Conservation (phyloP, 1,284 basidiomycete species). For the Trametes hirsuta region DNA sequence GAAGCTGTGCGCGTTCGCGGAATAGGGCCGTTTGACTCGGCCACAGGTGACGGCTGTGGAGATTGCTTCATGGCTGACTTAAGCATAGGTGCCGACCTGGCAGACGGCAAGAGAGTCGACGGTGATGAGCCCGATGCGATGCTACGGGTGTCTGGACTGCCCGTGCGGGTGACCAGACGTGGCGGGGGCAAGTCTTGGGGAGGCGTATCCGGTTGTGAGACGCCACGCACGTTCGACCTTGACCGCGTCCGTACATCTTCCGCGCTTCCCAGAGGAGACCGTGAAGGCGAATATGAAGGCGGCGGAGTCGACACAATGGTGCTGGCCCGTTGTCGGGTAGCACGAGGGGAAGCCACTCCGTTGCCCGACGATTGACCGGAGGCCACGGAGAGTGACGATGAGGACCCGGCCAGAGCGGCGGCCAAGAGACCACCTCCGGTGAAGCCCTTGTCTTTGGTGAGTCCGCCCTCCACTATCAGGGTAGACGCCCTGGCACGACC, state of each 20-base stretch:
- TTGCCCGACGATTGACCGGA: conserved; percentile 5
- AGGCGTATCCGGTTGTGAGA: conserved; percentile 5
- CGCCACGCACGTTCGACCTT: conserved; percentile 6
- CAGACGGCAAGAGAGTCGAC: background rate
- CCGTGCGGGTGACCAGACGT: conserved; percentile 12
- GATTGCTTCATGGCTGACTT: conserved; percentile 21
- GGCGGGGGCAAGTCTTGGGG: conserved; percentile 14
- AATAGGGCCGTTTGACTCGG: background rate
- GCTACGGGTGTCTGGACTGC: conserved; percentile 12
- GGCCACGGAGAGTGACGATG: conserved; percentile 10
- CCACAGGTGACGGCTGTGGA: conserved; percentile 11
- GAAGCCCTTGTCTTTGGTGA: conserved; percentile 27
- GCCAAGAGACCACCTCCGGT: conserved; percentile 35
- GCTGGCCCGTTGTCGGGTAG: conserved; percentile 24
- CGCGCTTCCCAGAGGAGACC: conserved; percentile 13
- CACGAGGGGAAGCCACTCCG: background rate
- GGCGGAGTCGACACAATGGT: conserved; percentile 19
- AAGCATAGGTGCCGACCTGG: conserved; percentile 10
- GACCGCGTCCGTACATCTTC: conserved; percentile 5
- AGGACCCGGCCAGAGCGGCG: conserved; percentile 12
- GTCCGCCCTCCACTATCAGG: conserved; percentile 26
- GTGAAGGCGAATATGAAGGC: conserved; percentile 11
- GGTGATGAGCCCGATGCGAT: background rate
- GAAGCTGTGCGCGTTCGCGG: conserved; percentile 15
- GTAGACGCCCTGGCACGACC: conserved; percentile 26